Evolutionary conservation across 108 stramenopile species (phyloP).

Genomic region (Bacterosira constricta): DNA sequence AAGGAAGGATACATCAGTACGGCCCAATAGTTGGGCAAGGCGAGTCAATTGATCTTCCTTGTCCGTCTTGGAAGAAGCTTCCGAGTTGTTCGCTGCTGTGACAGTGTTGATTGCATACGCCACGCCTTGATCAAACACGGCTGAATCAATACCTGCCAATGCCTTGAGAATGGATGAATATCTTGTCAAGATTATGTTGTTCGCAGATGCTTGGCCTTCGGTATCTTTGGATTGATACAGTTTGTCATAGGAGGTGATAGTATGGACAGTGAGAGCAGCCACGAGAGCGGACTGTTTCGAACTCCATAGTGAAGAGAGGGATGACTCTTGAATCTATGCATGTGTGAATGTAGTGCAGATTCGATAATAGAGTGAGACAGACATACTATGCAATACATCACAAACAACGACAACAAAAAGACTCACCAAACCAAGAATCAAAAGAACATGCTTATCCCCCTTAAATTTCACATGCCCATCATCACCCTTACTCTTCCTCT

Average conservation of each 20-base stretch:
- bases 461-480: conserved; percentile 6
- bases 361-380: neutral
- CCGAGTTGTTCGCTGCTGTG: neutral
- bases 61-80: neutral
- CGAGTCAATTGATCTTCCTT: conserved; percentile 6
- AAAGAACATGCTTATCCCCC: conserved; percentile 35
- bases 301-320: conserved; percentile 31
- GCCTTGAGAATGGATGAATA: conserved; percentile 40
- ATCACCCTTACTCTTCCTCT: neutral
- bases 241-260: conserved; percentile 32
- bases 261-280: conserved; percentile 35
- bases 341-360: neutral
- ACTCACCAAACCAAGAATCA: conserved; percentile 43
- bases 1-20: conserved; percentile 8
- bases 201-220: neutral
- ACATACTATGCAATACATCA: neutral
- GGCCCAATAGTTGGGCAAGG: conserved; percentile 39
- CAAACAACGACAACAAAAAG: neutral
- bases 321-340: conserved; percentile 37
- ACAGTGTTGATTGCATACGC: conserved; percentile 38
- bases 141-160: conserved; percentile 11
- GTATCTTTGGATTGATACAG: neutral
- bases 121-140: conserved; percentile 40
- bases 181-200: conserved; percentile 13
- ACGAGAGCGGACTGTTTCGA: conserved; percentile 23